A percentile compares a stretch with the other conserved stretches of the same genome.
phyloP scores from a whole-genome alignment of 1,139 yeast genomes.

The Kodamaea anthophila region DNA sequence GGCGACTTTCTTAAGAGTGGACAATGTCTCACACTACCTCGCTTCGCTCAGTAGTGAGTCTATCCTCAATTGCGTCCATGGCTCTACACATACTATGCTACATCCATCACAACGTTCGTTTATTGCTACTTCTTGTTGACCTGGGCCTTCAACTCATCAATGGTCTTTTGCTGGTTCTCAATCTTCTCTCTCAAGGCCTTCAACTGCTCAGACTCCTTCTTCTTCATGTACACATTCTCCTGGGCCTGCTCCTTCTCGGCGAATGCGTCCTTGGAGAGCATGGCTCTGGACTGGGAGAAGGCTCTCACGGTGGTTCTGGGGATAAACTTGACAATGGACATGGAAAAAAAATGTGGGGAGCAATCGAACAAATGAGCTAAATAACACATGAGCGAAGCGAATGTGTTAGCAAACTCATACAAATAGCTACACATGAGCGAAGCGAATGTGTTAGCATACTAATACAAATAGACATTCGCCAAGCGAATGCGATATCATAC shows the following conservation, averaged over 20 bases:
- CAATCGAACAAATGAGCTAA: too few relatives aligned
- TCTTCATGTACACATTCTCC: conserved; percentile 39
- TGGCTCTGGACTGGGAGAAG: conserved; percentile 33
- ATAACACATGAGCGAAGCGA: too few relatives aligned
- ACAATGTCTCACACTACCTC: too few relatives aligned
- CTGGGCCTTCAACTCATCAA: conserved; percentile 37
- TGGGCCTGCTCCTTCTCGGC: conserved; percentile 42
- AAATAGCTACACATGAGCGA: too few relatives aligned
- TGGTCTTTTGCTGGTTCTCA: conserved; percentile 40
- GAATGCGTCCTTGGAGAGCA: conserved; percentile 29
- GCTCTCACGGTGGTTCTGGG: conserved; percentile 27
- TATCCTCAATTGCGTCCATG: too few relatives aligned
- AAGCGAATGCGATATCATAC: too few relatives aligned
- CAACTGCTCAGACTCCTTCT: conserved; percentile 47
- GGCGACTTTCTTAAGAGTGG: too few relatives aligned
- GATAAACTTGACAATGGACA: conserved; percentile 27
- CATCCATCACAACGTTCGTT: neutral
- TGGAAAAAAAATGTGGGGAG: neutral
- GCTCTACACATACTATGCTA: too few relatives aligned
- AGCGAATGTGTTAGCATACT: too few relatives aligned
- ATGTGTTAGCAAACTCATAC: too few relatives aligned
- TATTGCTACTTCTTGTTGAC: conserved; percentile 33
- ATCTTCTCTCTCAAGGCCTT: conserved; percentile 41
- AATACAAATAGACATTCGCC: too few relatives aligned
- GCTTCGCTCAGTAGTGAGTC: too few relatives aligned